A percentile compares a stretch with the other conserved stretches of the same genome.
These are phyloP conservation scores for Pythium chondricola DNA, from an alignment of 352 stramenopile species.

Conservation along the genomic window DNA sequence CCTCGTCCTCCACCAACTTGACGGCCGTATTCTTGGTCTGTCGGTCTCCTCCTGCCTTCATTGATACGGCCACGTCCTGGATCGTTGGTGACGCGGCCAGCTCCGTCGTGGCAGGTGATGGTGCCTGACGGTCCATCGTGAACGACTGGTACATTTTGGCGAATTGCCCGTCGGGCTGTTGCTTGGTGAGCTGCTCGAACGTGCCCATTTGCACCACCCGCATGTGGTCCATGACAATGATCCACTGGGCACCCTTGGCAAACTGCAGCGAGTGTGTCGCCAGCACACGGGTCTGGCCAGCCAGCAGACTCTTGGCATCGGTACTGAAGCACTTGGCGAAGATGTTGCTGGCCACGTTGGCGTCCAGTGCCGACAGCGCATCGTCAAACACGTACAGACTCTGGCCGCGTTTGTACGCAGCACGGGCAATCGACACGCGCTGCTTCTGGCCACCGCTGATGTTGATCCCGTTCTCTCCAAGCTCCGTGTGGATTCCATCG, in stretches of 20 bases:
- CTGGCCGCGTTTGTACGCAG: constrained; percentile 41
- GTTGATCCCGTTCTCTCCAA: constrained; percentile 58
- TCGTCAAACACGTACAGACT: constrained; percentile 72
- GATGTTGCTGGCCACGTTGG: constrained; percentile 35
- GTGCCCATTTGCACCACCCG: constrained; percentile 54
- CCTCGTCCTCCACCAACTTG: constrained; percentile 41
- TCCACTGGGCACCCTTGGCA: constrained; percentile 47
- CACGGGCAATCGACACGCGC: constrained; percentile 60
- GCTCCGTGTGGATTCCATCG: constrained; percentile 47
- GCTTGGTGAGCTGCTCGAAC: constrained; percentile 38
- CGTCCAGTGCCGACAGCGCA: constrained; percentile 50
- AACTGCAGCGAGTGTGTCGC: constrained; percentile 51
- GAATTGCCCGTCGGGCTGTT: constrained; percentile 34
- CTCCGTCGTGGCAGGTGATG: too few relatives aligned
- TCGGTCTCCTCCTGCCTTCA: not conserved
- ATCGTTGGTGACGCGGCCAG: too few relatives aligned
- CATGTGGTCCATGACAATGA: constrained; percentile 73
- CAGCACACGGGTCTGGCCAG: constrained; percentile 44
- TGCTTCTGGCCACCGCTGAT: constrained; percentile 65
- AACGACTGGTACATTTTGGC: constrained; percentile 30
- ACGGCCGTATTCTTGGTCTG: not conserved
- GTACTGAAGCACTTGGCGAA: constrained; percentile 52
- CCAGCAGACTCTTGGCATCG: constrained; percentile 25
- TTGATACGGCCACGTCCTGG: not conserved
- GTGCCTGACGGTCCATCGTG: not conserved